Evolutionary conservation across 2,329 filamentous ascomycete species (phyloP), one percentile per base, ranked within the genome.

Genomic region (Didymella pomorum): DNA sequence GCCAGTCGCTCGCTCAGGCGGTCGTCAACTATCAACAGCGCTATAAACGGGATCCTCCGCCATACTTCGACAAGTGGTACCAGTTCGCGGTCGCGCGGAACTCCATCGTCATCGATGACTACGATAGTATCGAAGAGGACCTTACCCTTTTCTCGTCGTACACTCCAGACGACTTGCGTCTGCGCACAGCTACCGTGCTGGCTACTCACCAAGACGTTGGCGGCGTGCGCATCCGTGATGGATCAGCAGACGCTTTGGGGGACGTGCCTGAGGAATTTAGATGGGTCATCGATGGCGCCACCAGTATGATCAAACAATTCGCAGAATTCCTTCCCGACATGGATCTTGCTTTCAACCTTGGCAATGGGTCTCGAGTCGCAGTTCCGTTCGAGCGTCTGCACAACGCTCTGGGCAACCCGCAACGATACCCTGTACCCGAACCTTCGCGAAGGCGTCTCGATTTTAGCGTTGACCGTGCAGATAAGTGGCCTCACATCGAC

Each of bases 271-370:
- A 81, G 1, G 84, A 84, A 4, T 84, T 87, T 71, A 77, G 79
- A 18, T 86, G 84, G 84, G 85, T 87, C 82, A 76, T 87, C 9
- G 79, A 84, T 29, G 84, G 84, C 23, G 77, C 84, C 1, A 75
- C 80, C 1, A 67, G 76, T 7, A 84, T 88, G 78, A 84, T 88
- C 29, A 76, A 69, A 31, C 66, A 71, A 9, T 72, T 87, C 63
- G 78, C 79, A 1, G 69, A 83, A 54, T 78, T 80, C 63, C 77
- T 88, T 28, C 86, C 86, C 0, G 85, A 88, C 59, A 88, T 88
- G 86, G 85, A 87, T 65, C 71, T 88, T 35, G 84, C 83, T 0
- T 83, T 88, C 74, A 88, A 88, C 60, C 68, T 87, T n/a, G 86
- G 87, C 58, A 84, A 87, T 61, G 84, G 87, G 65, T 80, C 80